Evolutionary conservation across 805 yeast genomes (phyloP), one percentile per base, ranked within the genome.

Genomic region (Suhomyces sp.): DNA sequence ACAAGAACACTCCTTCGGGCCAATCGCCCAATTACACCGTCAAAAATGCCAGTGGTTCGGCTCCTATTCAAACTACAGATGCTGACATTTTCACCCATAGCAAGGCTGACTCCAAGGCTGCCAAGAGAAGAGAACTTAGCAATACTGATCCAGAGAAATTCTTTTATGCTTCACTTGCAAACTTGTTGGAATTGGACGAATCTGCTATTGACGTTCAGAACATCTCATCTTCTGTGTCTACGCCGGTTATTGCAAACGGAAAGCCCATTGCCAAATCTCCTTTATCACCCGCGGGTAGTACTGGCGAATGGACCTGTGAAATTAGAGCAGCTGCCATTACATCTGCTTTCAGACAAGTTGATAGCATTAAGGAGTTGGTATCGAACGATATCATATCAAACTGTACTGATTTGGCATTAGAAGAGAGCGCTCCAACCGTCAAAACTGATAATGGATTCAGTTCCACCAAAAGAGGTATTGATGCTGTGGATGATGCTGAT

Each of bases 131-230:
- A 44, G 82, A 77, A 48, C 68, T 82, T 44, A 76, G 79, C 1
- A 64, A 64, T 48, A 54, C 64, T 22, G 81, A 82, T 59, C 81
- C 85, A 0, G 74, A 76, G 45, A 67, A 69, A 49, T 82, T 79
- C 61, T 78, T 82, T 58, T 70, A 76, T 46, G 79, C 83, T 0
- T 77, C 84, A 1, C 67, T 82, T 51, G 76, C 82, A 7, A 81
- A 82, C 61, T 66, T 79, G 36, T 67, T 82, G 54, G 81, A 77
- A 42, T 59, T 82, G 24, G 76, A 74, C 7, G 80, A 73, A 10
- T 70, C 72, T 35, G 73, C 68, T 51, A 59, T 54, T 10, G 64
- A 62, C 26, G 53, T 71, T 13, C 54, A 50, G n/a, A 51, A 52
- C 1, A 64, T 71, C 51, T 66, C 59, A 36, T n/a, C 38, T 24